phyloP scores from a whole-genome alignment of 1,139 yeast species.

The Taphrina flavorubra region DNA sequence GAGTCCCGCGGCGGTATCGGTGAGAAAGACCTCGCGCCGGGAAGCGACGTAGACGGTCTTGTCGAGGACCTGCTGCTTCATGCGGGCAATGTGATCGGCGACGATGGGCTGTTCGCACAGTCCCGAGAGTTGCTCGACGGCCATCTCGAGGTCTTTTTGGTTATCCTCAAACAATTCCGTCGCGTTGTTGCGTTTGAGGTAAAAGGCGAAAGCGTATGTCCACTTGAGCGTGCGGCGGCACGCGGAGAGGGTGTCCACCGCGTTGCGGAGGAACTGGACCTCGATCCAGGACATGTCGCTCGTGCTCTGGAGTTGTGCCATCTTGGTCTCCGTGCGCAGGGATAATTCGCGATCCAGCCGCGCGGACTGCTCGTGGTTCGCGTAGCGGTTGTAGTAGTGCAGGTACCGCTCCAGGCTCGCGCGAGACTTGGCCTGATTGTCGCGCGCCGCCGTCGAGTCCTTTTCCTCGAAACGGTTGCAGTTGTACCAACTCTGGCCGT shows the following conservation, averaged over 20 bases:
- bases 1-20: constrained; percentile 52
- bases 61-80: constrained; percentile 52
- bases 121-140: constrained; percentile 80
- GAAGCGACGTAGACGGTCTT: constrained; percentile 52
- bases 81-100: constrained; percentile 49
- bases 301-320: constrained; percentile 68
- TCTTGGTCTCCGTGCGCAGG: constrained; percentile 65
- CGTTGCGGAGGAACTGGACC: constrained; percentile 76
- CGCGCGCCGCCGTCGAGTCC: constrained; percentile 52
- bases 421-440: constrained; percentile 52
- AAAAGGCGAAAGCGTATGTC: constrained; percentile 86
- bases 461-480: constrained; percentile 67
- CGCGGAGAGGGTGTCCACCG: constrained; percentile 66
- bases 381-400: constrained; percentile 76
- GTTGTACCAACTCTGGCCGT: constrained; percentile 67
- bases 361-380: constrained; percentile 79
- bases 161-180: constrained; percentile 68
- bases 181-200: constrained; percentile 59
- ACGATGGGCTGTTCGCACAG: constrained; percentile 57
- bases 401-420: constrained; percentile 67
- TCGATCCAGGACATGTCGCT: constrained; percentile 84
- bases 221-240: constrained; percentile 84
- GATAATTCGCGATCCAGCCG: constrained; percentile 72
- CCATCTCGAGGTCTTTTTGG: constrained; percentile 71
- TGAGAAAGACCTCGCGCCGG: constrained; percentile 51